Evolutionary conservation across 371 early-diverging fungal species (phyloP), one percentile per base, ranked within the genome.

Genomic region (Thermomucor indicae-seudaticae): DNA sequence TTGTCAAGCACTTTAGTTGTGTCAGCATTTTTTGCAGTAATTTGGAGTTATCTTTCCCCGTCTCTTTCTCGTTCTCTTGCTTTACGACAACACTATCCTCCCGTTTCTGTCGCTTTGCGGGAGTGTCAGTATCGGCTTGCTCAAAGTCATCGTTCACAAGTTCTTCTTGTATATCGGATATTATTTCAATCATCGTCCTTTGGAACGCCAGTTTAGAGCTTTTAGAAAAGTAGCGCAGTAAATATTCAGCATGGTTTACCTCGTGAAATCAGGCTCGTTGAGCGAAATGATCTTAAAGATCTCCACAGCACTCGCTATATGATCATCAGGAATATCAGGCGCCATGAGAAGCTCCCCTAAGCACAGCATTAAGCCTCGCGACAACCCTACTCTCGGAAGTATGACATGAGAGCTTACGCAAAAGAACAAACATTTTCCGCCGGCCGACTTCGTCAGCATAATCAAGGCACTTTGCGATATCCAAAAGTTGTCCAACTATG

Each of bases 401-500:
- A 14, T 25, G 22, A 11, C 29, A 35, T 7, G 30, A 10, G 19
- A 20, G 58, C 77, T 62, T 78, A 80, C 92, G 82, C 41, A 92
- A 65, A 23, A 88, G 58, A 31, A 78, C 79, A 64, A 86, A 83
- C 81, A 94, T 84, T 53, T 85, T 78, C 27, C 90, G 77, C 37
- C 94, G 72, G 4, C 93, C 93, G 35, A 86, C 80, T 77, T 94
- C 94, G 59, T 94, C 94, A 25, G 85, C 83, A 55, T 90, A 93
- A 45, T 94, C 92, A 4, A 86, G 69, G n/a, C 79, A 65, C 44
- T 77, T 77, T 28, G 88, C 85, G 32, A 90, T 84, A 47, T 86
- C 78, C 44, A 93, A 67, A 35, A 91, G 64, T 62, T 92, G 92
- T 24, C 73, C 73, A 11, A 90, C 72, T 32, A 92, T 83, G 57